Evolutionary conservation across 805 yeast genomes (phyloP).

Genomic region (Hermanozyma aechmeae): DNA sequence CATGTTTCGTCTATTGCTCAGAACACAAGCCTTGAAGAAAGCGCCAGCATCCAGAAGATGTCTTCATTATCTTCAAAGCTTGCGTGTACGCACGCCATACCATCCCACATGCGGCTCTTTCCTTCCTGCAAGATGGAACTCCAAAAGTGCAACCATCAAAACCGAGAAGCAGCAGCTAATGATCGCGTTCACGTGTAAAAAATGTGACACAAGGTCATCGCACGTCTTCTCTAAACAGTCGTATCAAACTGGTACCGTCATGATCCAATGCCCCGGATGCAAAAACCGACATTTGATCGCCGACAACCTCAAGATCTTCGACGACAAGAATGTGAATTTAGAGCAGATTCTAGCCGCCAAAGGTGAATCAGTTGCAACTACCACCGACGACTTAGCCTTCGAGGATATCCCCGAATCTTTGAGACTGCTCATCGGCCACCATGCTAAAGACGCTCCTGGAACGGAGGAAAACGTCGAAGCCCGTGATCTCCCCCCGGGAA

Average conservation of each 20-base stretch:
- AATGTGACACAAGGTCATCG: constrained; percentile 73
- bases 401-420: constrained; percentile 57
- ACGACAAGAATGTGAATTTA: constrained; percentile 67
- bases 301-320: constrained; percentile 61
- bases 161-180: constrained; percentile 71
- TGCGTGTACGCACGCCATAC: too few species aligned
- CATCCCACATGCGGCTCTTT: too few species aligned
- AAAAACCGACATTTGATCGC: constrained; percentile 83
- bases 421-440: constrained; percentile 44
- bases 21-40: too few species aligned
- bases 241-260: constrained; percentile 75
- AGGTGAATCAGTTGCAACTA: constrained; percentile 65
- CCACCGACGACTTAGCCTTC: constrained; percentile 59
- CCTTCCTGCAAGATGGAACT: too few species aligned
- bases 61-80: too few species aligned
- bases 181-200: constrained; percentile 89
- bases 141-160: too few species aligned
- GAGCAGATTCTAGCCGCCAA: constrained; percentile 68
- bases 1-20: too few species aligned
- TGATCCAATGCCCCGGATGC: constrained; percentile 90
- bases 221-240: constrained; percentile 93
- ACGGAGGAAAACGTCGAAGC: too few species aligned
- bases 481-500: too few species aligned
- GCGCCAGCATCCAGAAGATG: too few species aligned
- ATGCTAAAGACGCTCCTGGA: constrained; percentile 69